Conservation (phyloP, 2,329 filamentous ascomycete genomes). For the Fusarium subtropicale region DNA sequence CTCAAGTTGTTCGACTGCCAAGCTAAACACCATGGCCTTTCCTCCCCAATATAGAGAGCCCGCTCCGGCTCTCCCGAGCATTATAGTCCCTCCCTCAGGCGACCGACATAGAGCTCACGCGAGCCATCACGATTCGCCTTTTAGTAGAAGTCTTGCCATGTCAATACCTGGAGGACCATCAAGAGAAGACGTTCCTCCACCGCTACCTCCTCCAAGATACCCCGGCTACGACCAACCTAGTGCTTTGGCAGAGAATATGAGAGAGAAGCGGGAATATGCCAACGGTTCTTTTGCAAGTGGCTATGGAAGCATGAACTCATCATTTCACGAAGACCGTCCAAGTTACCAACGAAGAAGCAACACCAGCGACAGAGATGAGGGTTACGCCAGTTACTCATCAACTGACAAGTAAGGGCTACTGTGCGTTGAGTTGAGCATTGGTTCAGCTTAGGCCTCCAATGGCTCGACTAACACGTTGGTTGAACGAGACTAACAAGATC, state of each 20-base stretch:
- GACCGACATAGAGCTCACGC: slow-evolving; percentile 47
- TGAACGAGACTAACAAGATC: slow-evolving; percentile 32
- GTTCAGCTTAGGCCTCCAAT: slow-evolving; percentile 2
- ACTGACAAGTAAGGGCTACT: slow-evolving; percentile 51
- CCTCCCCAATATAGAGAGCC: slow-evolving; percentile 53
- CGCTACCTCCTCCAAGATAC: slow-evolving; percentile 59
- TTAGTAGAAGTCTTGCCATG: slow-evolving; percentile 54
- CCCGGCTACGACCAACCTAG: slow-evolving; percentile 52
- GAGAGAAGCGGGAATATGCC: slow-evolving; percentile 47
- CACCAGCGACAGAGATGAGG: slow-evolving; percentile 54
- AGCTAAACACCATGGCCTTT: slow-evolving; percentile 52
- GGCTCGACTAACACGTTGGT: background rate
- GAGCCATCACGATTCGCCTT: slow-evolving; percentile 49
- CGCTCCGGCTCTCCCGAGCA: slow-evolving; percentile 53
- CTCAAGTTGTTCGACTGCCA: slow-evolving; percentile 39
- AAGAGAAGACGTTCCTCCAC: slow-evolving; percentile 55
- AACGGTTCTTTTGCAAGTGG: slow-evolving; percentile 52
- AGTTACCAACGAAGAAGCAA: slow-evolving; percentile 51
- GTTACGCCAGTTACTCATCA: slow-evolving; percentile 58
- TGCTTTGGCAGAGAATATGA: slow-evolving; percentile 47
- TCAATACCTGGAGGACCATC: slow-evolving; percentile 56
- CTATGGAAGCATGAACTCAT: slow-evolving; percentile 57
- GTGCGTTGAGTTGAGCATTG: background rate
- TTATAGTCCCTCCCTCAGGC: slow-evolving; percentile 49
- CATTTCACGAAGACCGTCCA: slow-evolving; percentile 51